phyloP scores from a whole-genome alignment of 2,329 filamentous ascomycete species.

The Septoria linicola region DNA sequence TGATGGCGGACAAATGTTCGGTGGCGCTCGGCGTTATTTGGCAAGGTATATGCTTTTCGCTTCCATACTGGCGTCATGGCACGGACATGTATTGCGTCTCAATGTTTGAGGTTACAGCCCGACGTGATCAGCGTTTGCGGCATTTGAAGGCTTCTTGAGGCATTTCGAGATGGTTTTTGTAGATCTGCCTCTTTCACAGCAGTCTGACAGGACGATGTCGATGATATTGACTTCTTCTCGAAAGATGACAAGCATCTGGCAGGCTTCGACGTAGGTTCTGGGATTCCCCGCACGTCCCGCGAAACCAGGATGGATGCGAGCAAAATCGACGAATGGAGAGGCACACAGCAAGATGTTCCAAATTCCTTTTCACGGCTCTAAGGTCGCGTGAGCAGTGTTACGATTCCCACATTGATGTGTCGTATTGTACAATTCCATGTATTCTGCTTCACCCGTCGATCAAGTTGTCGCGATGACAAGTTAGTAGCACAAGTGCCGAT shows the following conservation, averaged over 20 bases:
- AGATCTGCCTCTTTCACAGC: background rate
- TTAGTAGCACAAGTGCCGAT: too few species aligned
- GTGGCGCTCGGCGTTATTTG: slow-evolving; percentile 24
- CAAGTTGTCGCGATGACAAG: too few species aligned
- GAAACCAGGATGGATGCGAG: slow-evolving; percentile 1
- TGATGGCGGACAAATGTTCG: slow-evolving; percentile 20
- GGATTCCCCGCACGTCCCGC: slow-evolving; percentile 9
- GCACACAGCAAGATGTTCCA: too few species aligned
- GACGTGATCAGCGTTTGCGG: slow-evolving; percentile 8
- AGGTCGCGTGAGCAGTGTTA: background rate
- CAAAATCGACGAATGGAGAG: slow-evolving; percentile 13
- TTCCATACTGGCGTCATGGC: slow-evolving; percentile 16
- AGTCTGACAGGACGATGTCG: background rate
- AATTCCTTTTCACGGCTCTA: background rate
- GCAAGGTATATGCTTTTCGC: slow-evolving; percentile 13
- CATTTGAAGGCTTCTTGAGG: slow-evolving; percentile 8
- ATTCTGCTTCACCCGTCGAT: background rate
- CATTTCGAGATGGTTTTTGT: background rate
- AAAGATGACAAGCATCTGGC: background rate
- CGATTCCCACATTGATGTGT: background rate
- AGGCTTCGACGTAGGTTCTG: slow-evolving; percentile 1
- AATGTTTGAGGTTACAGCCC: slow-evolving; percentile 3
- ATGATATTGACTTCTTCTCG: background rate
- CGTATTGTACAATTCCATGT: background rate
- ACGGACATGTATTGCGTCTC: slow-evolving; percentile 15